A percentile compares a stretch with the other conserved stretches of the same genome.
phyloP scores from a whole-genome alignment of 1,284 basidiomycete species.

The Trametes pubescens region DNA sequence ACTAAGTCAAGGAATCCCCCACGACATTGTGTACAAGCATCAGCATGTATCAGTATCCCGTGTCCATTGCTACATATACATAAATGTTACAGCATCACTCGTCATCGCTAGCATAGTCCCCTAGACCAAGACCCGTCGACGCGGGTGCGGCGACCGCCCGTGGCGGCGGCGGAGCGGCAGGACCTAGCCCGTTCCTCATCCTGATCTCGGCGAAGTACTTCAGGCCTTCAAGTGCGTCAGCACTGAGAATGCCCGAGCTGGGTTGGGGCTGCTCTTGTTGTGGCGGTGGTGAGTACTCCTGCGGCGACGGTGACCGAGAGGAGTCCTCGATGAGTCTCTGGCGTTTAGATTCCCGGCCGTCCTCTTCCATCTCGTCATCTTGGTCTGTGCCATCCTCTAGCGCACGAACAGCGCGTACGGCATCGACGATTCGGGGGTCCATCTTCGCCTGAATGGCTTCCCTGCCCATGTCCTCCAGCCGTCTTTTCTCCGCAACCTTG shows the following conservation, averaged over 20 bases:
- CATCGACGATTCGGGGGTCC: slow-evolving; percentile 87
- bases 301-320: slow-evolving; percentile 41
- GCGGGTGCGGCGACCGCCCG: slow-evolving; percentile 43
- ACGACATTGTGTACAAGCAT: slow-evolving; percentile 21
- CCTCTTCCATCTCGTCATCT: slow-evolving; percentile 47
- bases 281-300: slow-evolving; percentile 41
- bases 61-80: slow-evolving; percentile 29
- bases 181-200: slow-evolving; percentile 56
- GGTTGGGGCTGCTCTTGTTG: slow-evolving; percentile 42
- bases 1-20: slow-evolving; percentile 6
- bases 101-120: slow-evolving; percentile 81
- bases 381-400: slow-evolving; percentile 81
- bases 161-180: slow-evolving; percentile 35
- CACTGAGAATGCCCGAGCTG: slow-evolving; percentile 68
- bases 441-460: slow-evolving; percentile 86
- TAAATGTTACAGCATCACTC: slow-evolving; percentile 46
- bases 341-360: slow-evolving; percentile 44
- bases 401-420: slow-evolving; percentile 82
- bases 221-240: slow-evolving; percentile 85
- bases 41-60: slow-evolving; percentile 29
- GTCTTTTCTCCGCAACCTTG: slow-evolving; percentile 84
- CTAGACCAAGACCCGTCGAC: slow-evolving; percentile 60
- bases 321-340: slow-evolving; percentile 45
- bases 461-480: slow-evolving; percentile 83
- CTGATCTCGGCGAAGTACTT: slow-evolving; percentile 88